Base-by-base conservation (phyloP, 768 basidiomycete genomes). In the Boletus sensibilis region DNA sequence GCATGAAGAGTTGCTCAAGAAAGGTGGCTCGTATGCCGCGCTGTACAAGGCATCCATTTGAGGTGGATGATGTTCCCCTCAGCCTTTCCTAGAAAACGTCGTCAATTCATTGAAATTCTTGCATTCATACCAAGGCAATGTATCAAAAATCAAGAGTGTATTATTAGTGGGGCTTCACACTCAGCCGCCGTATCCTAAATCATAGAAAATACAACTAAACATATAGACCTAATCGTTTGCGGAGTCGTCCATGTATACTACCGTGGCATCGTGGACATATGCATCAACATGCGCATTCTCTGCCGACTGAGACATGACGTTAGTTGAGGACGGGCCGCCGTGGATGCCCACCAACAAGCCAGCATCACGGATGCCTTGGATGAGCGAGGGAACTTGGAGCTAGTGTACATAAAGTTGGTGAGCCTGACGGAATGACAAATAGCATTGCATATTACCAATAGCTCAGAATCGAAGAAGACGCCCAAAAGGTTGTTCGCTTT, bases 401-500 rank as follows among this genome's bases (percentile, higher is more conserved):
- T 63, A 52, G 59, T 46, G 56, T 44, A 58, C 58, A 53, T 46
- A 40, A 52, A 31, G 18, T 55, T 52, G 40, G 57, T 63, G 34
- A 62, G 58, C 39, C 27, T 55, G 44, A 59, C 62, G 52, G 45
- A n/a, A 61, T 23, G 47, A 53, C 53, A 44, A 16, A 40, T 18
- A 23, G 50, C 33, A 50, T 41, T 33, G 44, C 47, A 50, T 21
- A 85, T 72, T 68, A 97, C 96, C 76, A 98, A 74, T 56, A 98
- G 78, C 37, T 86, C 83, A 12, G 90, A 89, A 70, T 97, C 92
- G 48, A 97, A 80, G 67, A 96, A 86, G 43, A 99, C 78, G 55
- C 97, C 97, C 53, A 99, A 76, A 21, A 99, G 76, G 72, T 99
- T 98, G 73, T 98, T 98, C 44, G 80, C 78, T 65, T 88, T 91